A percentile compares a stretch with the other conserved stretches of the same genome.
These are phyloP conservation scores for Cenococcum geophilum DNA, from an alignment of 495 filamentous ascomycete genomes.

Conservation along the genomic window DNA sequence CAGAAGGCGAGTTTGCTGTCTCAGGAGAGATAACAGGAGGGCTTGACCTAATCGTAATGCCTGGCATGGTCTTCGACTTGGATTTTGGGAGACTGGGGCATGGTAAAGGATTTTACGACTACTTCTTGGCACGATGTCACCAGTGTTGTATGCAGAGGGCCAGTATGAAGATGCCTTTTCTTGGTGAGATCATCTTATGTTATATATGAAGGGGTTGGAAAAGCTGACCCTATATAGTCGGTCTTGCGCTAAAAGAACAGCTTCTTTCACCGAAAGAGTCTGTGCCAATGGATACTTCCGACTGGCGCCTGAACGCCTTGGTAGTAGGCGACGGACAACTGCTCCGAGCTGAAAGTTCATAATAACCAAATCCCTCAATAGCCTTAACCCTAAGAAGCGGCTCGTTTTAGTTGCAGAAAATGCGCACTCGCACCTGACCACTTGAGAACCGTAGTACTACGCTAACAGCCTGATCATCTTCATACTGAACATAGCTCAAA, in stretches of 20 bases:
- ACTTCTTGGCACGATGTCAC: slow-evolving; percentile 70
- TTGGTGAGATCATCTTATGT: slow-evolving; percentile 45
- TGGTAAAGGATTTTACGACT: slow-evolving; percentile 96
- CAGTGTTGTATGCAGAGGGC: slow-evolving; percentile 38
- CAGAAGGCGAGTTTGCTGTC: slow-evolving; percentile 20
- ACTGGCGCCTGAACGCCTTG: slow-evolving; percentile 62
- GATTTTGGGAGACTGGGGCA: slow-evolving; percentile 76
- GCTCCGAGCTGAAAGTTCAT: slow-evolving; percentile 19
- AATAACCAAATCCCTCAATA: slow-evolving; percentile 37
- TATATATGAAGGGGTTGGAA: slow-evolving; percentile 12
- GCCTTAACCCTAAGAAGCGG: background rate
- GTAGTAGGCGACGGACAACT: slow-evolving; percentile 51
- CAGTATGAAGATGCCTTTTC: slow-evolving; percentile 54
- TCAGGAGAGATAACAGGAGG: slow-evolving; percentile 44
- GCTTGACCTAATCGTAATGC: slow-evolving; percentile 84
- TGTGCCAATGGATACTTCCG: slow-evolving; percentile 61
- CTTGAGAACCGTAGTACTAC: too few species aligned
- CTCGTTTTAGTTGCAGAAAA: too few species aligned
- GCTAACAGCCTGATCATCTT: too few species aligned
- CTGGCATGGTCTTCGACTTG: slow-evolving; percentile 85
- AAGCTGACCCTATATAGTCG: slow-evolving; percentile 47
- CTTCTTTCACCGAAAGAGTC: slow-evolving; percentile 54
- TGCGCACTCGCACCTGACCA: too few species aligned
- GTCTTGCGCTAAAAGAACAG: slow-evolving; percentile 84
- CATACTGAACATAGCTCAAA: background rate